Evolutionary conservation across 208 protist species (phyloP).

Genomic region (Leishmania mexicana): DNA sequence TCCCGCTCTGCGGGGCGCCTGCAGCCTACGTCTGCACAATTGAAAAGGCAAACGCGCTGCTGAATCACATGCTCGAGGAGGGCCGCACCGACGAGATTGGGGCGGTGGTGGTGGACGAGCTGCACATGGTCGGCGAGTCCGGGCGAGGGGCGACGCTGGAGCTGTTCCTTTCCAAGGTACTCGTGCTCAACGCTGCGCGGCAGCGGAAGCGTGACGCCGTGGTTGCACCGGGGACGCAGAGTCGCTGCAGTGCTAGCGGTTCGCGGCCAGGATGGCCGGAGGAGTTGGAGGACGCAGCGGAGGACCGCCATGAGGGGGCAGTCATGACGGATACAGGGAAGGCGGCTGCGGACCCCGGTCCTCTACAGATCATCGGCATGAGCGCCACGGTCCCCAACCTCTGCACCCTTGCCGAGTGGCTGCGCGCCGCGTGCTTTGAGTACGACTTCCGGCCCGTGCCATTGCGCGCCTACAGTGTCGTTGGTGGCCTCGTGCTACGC

Average conservation of each 20-base stretch:
- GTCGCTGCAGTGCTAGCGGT: not conserved
- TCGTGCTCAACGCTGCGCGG: slow-evolving; percentile 37
- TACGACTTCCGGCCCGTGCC: slow-evolving; percentile 80
- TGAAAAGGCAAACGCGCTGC: slow-evolving; percentile 93
- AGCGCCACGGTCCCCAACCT: slow-evolving; percentile 94
- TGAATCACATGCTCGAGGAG: slow-evolving; percentile 88
- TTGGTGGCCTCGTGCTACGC: slow-evolving; percentile 59
- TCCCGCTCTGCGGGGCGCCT: slow-evolving; percentile 55
- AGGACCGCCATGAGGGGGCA: not conserved
- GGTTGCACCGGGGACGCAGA: not conserved
- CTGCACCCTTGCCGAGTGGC: slow-evolving; percentile 71
- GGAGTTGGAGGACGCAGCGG: not conserved
- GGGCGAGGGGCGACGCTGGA: slow-evolving; percentile 87
- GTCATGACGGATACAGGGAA: not conserved
- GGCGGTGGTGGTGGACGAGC: slow-evolving; percentile 93
- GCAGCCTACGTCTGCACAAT: slow-evolving; percentile 92
- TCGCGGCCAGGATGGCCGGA: not conserved
- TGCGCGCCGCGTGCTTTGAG: slow-evolving; percentile 77
- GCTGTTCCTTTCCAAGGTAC: slow-evolving; percentile 84
- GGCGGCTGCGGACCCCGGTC: slow-evolving; percentile 10
- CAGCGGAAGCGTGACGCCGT: slow-evolving; percentile 6
- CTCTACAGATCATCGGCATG: slow-evolving; percentile 93
- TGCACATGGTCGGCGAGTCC: slow-evolving; percentile 95
- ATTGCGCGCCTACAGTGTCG: slow-evolving; percentile 70
- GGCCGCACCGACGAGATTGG: slow-evolving; percentile 66